These are phyloP conservation scores for Pyrenophora graminea DNA, from an alignment of 2,329 filamentous ascomycete genomes.

Conservation along the genomic window DNA sequence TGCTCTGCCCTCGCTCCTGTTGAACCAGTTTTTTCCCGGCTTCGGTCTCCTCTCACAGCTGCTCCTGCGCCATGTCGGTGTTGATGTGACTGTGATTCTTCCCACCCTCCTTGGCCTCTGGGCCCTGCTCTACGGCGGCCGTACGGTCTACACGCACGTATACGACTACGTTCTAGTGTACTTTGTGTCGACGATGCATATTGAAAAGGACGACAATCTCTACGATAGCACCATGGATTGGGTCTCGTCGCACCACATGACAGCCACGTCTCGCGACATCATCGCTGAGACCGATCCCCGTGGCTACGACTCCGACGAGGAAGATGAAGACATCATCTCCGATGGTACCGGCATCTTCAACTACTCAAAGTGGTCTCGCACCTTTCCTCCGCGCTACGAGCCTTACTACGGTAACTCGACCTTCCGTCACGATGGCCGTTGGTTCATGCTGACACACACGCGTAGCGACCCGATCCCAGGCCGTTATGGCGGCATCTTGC, in stretches of 20 bases:
- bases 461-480: slow-evolving; percentile 18
- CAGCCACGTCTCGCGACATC: slow-evolving; percentile 42
- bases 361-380: slow-evolving; percentile 54
- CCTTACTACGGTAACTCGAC: slow-evolving; percentile 53
- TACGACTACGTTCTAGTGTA: no score
- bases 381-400: slow-evolving; percentile 54
- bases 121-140: no score
- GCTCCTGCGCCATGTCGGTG: no score
- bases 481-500: not conserved
- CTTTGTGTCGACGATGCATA: slow-evolving; percentile 39
- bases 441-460: slow-evolving; percentile 47
- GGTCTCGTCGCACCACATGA: slow-evolving; percentile 50
- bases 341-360: slow-evolving; percentile 50
- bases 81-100: no score
- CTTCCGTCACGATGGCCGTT: slow-evolving; percentile 50
- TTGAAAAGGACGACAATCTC: slow-evolving; percentile 52
- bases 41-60: no score
- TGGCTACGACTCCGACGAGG: not conserved
- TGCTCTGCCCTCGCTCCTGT: no score
- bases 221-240: slow-evolving; percentile 51
- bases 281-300: slow-evolving; percentile 45
- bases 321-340: slow-evolving; percentile 24
- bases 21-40: no score
- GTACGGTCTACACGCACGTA: no score
- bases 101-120: no score